Evolutionary conservation across 495 filamentous ascomycete species (phyloP).

Genomic region (Pseudoneurospora amorphoporcata): DNA sequence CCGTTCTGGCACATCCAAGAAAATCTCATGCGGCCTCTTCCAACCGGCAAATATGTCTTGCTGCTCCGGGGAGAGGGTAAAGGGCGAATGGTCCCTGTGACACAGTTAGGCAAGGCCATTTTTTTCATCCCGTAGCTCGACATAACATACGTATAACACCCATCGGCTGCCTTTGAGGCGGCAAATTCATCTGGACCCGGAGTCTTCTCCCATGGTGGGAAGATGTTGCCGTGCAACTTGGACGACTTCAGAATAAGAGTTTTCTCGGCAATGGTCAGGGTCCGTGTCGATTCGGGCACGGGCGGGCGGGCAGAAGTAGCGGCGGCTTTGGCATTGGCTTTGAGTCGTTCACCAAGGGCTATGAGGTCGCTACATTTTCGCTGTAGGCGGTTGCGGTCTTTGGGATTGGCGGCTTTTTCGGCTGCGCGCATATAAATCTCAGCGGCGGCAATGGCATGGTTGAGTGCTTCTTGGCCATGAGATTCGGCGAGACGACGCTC

Average conservation of each 20-base stretch:
- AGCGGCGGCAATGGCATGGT: slow-evolving; percentile 60
- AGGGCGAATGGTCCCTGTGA: slow-evolving; percentile 56
- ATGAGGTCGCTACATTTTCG: slow-evolving; percentile 57
- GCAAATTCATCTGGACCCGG: slow-evolving; percentile 31
- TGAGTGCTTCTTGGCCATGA: slow-evolving; percentile 54
- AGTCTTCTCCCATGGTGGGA: slow-evolving; percentile 66
- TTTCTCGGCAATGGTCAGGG: slow-evolving; percentile 61
- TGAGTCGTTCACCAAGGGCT: slow-evolving; percentile 62
- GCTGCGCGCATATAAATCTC: slow-evolving; percentile 72
- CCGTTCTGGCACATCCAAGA: slow-evolving; percentile 3
- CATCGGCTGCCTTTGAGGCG: neutral
- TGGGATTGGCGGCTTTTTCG: slow-evolving; percentile 35
- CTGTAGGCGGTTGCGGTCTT: slow-evolving; percentile 50
- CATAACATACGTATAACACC: neutral
- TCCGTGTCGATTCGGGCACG: slow-evolving; percentile 48
- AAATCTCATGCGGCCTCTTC: slow-evolving; percentile 60
- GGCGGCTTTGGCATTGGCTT: slow-evolving; percentile 28
- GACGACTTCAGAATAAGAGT: slow-evolving; percentile 69
- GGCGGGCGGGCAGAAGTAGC: slow-evolving; percentile 21
- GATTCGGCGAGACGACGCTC: slow-evolving; percentile 46
- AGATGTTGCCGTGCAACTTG: slow-evolving; percentile 66
- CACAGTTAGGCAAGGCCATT: neutral
- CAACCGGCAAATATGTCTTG: slow-evolving; percentile 64
- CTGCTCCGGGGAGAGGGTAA: slow-evolving; percentile 62
- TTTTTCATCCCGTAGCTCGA: neutral